Percentiles rank a stretch among this genome's conserved stretches.
Evolutionary conservation across 1,139 yeast species (phyloP).

Genomic region (Yarrowia galli): DNA sequence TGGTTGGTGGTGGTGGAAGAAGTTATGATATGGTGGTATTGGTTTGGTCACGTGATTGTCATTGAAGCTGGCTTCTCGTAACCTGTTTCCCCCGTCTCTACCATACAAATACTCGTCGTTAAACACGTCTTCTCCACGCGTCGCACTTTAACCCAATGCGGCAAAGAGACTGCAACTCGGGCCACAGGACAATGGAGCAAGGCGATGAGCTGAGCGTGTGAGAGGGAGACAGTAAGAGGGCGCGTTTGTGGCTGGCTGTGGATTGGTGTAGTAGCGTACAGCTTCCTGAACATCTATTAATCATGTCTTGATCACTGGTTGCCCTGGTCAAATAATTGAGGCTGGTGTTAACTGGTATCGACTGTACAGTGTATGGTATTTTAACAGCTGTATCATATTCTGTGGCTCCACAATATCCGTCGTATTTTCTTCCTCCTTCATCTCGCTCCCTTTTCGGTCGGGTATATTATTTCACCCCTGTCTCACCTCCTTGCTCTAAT

Average conservation of each 20-base stretch:
- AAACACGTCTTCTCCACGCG: background rate
- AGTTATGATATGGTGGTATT: background rate
- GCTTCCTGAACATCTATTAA: no score
- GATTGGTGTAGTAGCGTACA: no score
- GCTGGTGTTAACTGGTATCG: no score
- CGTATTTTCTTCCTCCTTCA: background rate
- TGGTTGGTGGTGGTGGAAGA: background rate
- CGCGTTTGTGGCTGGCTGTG: no score
- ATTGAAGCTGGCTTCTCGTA: background rate
- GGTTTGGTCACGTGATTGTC: background rate
- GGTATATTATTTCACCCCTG: constrained; percentile 13
- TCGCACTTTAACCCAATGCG: constrained; percentile 19
- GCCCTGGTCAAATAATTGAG: no score
- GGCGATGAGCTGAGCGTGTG: constrained; percentile 15
- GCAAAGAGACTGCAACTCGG: background rate
- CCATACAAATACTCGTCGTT: no score
- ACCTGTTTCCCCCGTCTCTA: background rate
- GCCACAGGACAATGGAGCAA: constrained; percentile 29
- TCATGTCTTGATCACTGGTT: no score
- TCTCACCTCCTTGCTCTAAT: constrained; percentile 29
- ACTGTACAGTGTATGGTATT: no score
- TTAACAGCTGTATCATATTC: no score
- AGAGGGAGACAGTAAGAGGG: no score
- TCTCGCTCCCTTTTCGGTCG: background rate
- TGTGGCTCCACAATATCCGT: no score